A percentile compares a stretch with the other conserved stretches of the same genome.
phyloP scores from a whole-genome alignment of 2,329 filamentous ascomycete species.

The Ophiocordyceps sinensis region DNA sequence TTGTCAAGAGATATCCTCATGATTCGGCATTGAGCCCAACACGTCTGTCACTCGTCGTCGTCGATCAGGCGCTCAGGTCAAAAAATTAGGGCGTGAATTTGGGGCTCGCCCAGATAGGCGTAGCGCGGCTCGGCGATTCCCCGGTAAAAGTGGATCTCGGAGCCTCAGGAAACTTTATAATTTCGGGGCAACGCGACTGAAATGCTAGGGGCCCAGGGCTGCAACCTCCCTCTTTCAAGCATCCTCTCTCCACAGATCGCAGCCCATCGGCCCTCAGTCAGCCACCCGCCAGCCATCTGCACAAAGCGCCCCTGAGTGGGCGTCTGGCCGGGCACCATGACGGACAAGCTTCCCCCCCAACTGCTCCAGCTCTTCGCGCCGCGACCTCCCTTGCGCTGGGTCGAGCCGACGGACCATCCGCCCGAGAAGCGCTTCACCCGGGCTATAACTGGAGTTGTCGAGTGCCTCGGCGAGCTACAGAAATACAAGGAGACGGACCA shows the following conservation, averaged over 20 bases:
- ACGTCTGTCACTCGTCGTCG: conserved; percentile 4
- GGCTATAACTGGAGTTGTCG: conserved; percentile 56
- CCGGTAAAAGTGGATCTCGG: conserved; percentile 7
- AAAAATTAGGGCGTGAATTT: neutral
- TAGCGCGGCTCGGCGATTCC: conserved; percentile 10
- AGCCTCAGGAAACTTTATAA: neutral
- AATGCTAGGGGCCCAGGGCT: neutral
- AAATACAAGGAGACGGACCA: conserved; percentile 66
- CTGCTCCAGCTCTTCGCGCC: conserved; percentile 90
- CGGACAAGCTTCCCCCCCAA: conserved; percentile 88
- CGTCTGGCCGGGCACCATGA: conserved; percentile 43
- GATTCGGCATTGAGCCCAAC: conserved; percentile 6
- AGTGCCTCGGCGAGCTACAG: conserved; percentile 58
- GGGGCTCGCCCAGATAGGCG: conserved; percentile 3
- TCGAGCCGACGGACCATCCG: conserved; percentile 68
- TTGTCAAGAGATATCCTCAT: conserved; percentile 14
- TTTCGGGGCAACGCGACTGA: neutral
- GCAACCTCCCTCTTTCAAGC: neutral
- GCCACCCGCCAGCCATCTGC: neutral
- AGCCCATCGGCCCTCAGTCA: neutral
- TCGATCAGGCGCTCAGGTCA: neutral
- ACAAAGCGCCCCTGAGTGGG: conserved; percentile 1
- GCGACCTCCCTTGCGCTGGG: conserved; percentile 79
- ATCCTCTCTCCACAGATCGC: neutral
- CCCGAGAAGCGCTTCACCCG: conserved; percentile 70